phyloP scores from a whole-genome alignment of 169 alveolate species.

The Hammondia hammondi region DNA sequence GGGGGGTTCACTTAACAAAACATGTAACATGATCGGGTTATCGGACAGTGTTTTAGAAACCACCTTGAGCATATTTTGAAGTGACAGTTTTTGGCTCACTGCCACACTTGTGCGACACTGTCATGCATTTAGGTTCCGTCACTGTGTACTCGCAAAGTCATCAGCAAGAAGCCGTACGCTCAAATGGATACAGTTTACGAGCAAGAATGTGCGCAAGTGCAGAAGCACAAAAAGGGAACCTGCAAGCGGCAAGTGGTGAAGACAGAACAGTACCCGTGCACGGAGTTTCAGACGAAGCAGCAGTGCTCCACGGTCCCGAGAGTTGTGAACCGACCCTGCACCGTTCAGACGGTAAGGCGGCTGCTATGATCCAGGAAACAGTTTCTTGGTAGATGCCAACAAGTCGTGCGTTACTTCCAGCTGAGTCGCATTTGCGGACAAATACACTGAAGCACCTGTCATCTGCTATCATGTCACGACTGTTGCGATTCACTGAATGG shows the following conservation, averaged over 20 bases:
- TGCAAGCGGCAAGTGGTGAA: conserved; percentile 40
- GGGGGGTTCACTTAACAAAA: too few species aligned
- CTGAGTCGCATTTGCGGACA: too few species aligned
- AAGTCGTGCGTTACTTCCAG: background rate
- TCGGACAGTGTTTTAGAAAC: too few species aligned
- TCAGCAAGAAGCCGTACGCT: conserved; percentile 37
- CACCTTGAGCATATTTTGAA: background rate
- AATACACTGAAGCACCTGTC: too few species aligned
- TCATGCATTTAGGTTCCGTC: conserved; percentile 27
- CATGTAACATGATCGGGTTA: too few species aligned
- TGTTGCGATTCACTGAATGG: background rate
- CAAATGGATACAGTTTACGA: conserved; percentile 5
- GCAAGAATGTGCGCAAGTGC: conserved; percentile 23
- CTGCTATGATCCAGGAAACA: background rate
- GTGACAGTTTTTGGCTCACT: background rate
- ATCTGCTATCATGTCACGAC: too few species aligned
- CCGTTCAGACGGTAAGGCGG: background rate
- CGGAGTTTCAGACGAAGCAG: background rate
- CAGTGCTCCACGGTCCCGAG: conserved; percentile 20
- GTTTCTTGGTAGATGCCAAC: background rate
- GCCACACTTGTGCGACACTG: background rate
- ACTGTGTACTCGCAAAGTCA: conserved; percentile 26
- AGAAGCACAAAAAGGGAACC: conserved; percentile 41
- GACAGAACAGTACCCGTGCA: conserved; percentile 21
- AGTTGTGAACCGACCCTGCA: conserved; percentile 22